Evolutionary conservation across 805 yeast species (phyloP).

Genomic region (Sugiyamaella marilandica): DNA sequence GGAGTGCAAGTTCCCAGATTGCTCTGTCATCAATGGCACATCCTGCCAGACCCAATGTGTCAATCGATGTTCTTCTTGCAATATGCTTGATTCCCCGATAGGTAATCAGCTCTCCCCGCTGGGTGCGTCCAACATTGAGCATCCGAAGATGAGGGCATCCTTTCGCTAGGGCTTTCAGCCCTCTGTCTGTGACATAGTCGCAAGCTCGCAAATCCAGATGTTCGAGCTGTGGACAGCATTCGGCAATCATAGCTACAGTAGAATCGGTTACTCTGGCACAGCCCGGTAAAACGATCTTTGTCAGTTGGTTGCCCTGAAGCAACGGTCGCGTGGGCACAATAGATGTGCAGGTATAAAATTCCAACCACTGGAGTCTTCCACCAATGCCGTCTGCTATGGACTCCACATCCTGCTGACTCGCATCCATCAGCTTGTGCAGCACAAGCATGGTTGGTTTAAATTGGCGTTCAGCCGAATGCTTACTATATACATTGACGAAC

Average conservation of each 20-base stretch:
- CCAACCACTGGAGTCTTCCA: constrained; percentile 58
- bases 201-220: constrained; percentile 80
- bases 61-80: constrained; percentile 50
- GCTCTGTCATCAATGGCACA: constrained; percentile 72
- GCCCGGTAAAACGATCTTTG: constrained; percentile 63
- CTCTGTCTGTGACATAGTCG: constrained; percentile 68
- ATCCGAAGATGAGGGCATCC: constrained; percentile 52
- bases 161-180: constrained; percentile 61
- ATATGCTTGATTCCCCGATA: constrained; percentile 61
- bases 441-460: constrained; percentile 43
- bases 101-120: constrained; percentile 60
- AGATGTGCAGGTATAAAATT: constrained; percentile 77
- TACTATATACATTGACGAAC: constrained; percentile 30
- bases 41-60: constrained; percentile 85
- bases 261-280: constrained; percentile 57
- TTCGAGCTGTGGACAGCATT: constrained; percentile 53
- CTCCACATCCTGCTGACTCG: constrained; percentile 52
- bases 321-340: constrained; percentile 51
- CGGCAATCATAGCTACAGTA: constrained; percentile 48
- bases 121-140: constrained; percentile 79
- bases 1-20: constrained; percentile 71
- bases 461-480: constrained; percentile 11
- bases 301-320: constrained; percentile 40
- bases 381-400: constrained; percentile 42
- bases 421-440: constrained; percentile 58